phyloP scores from a whole-genome alignment of 202 grass and related monocot species.

The Musa balbisiana region DNA sequence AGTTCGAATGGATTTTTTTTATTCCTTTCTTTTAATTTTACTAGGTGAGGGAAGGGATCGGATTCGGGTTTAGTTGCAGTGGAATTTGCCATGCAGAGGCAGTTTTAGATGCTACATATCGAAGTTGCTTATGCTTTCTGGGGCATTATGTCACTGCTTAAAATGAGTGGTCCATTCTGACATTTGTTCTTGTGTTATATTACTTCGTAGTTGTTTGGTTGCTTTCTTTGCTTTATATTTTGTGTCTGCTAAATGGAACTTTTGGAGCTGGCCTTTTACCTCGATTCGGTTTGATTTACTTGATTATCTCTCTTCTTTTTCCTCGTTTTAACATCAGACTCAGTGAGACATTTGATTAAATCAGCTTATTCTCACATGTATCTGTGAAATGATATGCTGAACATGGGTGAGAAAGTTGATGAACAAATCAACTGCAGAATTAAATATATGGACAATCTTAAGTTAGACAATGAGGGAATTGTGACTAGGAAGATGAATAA shows the following conservation, averaged over 20 bases:
- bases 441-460: too few species aligned
- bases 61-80: background rate
- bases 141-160: background rate
- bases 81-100: background rate
- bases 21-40: background rate
- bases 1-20: too few species aligned
- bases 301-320: background rate
- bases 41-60: background rate
- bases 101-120: background rate
- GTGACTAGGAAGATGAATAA: background rate
- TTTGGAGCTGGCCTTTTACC: background rate
- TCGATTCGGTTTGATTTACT: background rate
- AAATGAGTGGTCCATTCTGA: background rate
- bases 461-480: background rate
- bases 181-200: background rate
- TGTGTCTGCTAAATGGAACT: background rate
- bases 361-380: too few species aligned
- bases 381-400: too few species aligned
- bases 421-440: too few species aligned
- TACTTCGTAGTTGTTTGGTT: background rate
- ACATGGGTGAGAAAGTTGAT: too few species aligned
- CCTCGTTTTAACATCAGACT: background rate
- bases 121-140: background rate
- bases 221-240: background rate
- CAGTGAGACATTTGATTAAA: too few species aligned